Percentiles rank a stretch among this genome's conserved stretches.
Evolutionary conservation across 179 eudicot genomes (phyloP).

Genomic region (Nepenthes alata): DNA sequence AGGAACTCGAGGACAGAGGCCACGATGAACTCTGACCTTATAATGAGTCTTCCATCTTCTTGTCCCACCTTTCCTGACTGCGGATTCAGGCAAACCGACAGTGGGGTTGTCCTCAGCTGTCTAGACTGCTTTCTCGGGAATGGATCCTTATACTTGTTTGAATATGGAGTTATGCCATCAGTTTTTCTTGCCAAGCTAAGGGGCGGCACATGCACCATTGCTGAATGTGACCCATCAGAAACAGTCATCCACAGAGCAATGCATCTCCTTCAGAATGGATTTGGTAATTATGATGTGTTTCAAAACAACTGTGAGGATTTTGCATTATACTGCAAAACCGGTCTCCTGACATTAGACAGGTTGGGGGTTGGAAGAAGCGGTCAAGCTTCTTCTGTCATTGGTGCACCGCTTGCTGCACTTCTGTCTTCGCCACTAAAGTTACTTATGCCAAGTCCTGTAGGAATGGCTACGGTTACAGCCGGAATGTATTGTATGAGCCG

Average conservation of each 20-base stretch:
- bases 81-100: conserved; percentile 74
- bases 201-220: conserved; percentile 96
- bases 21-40: conserved; percentile 22
- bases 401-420: conserved; percentile 93
- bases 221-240: conserved; percentile 51
- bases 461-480: conserved; percentile 84
- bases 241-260: conserved; percentile 76
- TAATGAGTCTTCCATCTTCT: conserved; percentile 19
- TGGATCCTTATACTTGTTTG: conserved; percentile 77
- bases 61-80: conserved; percentile 88
- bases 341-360: conserved; percentile 53
- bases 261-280: conserved; percentile 89
- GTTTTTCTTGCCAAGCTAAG: conserved; percentile 72
- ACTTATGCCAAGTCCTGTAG: conserved; percentile 78
- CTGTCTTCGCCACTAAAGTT: conserved; percentile 75
- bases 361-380: conserved; percentile 85
- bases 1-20: conserved; percentile 14
- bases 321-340: conserved; percentile 89
- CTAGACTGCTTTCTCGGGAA: conserved; percentile 75
- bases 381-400: conserved; percentile 87
- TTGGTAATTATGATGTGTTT: conserved; percentile 81
- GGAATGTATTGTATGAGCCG: conserved; percentile 97
- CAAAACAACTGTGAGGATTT: conserved; percentile 96
- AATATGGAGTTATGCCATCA: conserved; percentile 78
- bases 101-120: conserved; percentile 78